Base-by-base conservation (phyloP, 495 filamentous ascomycete genomes). In the Aspergillus olivimuriae region DNA sequence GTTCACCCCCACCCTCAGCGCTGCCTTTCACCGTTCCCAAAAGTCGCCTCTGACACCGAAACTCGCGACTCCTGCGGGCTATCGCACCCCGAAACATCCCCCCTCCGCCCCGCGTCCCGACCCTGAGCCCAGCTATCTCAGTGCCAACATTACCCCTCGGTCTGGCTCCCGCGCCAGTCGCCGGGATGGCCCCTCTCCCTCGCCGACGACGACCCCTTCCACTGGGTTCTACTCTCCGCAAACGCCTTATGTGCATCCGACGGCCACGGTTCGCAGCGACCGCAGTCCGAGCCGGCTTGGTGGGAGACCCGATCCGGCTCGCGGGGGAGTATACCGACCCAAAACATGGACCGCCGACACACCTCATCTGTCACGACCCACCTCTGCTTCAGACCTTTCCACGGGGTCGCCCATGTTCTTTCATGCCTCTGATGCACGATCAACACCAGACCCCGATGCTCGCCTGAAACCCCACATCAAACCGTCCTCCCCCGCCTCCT, bases 91-190 rank as follows among this genome's bases (percentile, higher is more conserved):
- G 36, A 62, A 61, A 26, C 24, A 70, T 44, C 48, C 48, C 45
- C 55, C 61, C 45, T 47, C 57, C 54, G 38, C 57, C 44, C 51
- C 60, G 50, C 56, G 61, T 63, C 52, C 74, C 65, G 51, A 64
- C 8, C 34, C 56, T 46, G 52, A 70, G 41, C 52, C 76, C 10
- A 50, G 76, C 17, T 80, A 76, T 43, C 64, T 87, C 22, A 80
- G 59, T 62, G 71, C 66, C 53, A 87, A 87, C 47, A 69, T 86
- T 48, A 89, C 86, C 17, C 83, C 84, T 41, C 75, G 86, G 47
- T 87, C 86, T 18, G 80, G 77, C 8, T 68, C 81, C 2, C 74
- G 86, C 39, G 81, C 71, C 55, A 76, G 65, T 39, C 77, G 84
- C 47, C 82, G 81, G 30, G 82, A 87, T 58, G 84, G 73, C 38